Evolutionary conservation across 805 yeast genomes (phyloP).

Genomic region (Millerozyma miso): DNA sequence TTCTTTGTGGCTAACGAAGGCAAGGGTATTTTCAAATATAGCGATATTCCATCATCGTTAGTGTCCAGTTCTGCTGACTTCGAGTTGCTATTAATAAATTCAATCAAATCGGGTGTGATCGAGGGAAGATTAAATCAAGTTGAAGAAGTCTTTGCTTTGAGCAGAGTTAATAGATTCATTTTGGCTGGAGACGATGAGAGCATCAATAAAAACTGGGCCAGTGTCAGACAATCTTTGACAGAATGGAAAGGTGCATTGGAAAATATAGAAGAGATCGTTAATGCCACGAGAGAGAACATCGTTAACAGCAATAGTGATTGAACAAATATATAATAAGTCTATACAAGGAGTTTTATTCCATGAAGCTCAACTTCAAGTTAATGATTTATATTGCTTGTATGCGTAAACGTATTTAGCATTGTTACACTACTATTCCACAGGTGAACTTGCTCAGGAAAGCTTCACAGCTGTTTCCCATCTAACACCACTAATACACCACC

Average conservation of each 20-base stretch:
- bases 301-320: slow-evolving; percentile 21
- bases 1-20: slow-evolving; percentile 27
- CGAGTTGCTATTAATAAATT: slow-evolving; percentile 36
- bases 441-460: too few species aligned
- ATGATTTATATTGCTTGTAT: slow-evolving; percentile 1
- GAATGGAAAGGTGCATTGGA: slow-evolving; percentile 39
- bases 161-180: slow-evolving; percentile 37
- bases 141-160: slow-evolving; percentile 35
- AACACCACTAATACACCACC: slow-evolving; percentile 90
- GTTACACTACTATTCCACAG: too few species aligned
- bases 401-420: neutral
- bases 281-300: slow-evolving; percentile 40
- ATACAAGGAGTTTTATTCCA: slow-evolving; percentile 1
- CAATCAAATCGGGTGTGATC: slow-evolving; percentile 40
- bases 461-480: slow-evolving; percentile 50
- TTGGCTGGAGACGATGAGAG: slow-evolving; percentile 33
- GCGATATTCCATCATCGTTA: slow-evolving; percentile 31
- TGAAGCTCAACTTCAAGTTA: slow-evolving; percentile 2
- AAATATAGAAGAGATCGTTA: slow-evolving; percentile 39
- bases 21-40: slow-evolving; percentile 28
- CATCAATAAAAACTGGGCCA: slow-evolving; percentile 30
- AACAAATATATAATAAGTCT: neutral
- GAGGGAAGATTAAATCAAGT: slow-evolving; percentile 45
- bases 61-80: slow-evolving; percentile 27
- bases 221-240: slow-evolving; percentile 29